Evolutionary conservation across 2,329 filamentous ascomycete genomes (phyloP).

Genomic region (Thielaviopsis punctulata): DNA sequence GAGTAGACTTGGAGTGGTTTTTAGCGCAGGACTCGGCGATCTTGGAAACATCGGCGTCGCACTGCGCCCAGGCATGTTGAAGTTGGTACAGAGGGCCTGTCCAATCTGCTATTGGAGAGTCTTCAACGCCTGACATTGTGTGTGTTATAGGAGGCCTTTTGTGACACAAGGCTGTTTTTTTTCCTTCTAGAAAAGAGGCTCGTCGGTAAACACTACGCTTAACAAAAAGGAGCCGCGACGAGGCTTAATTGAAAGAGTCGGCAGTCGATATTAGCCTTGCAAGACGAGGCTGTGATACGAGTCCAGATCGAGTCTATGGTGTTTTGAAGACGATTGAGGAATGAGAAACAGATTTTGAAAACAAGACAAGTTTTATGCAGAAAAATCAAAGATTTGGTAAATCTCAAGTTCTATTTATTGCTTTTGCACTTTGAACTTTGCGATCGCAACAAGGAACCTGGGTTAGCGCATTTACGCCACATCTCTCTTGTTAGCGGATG

Average conservation of each 20-base stretch:
- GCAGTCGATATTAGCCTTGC: not conserved
- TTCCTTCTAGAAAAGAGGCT: too few relatives aligned
- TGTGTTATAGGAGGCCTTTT: too few relatives aligned
- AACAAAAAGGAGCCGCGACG: not conserved
- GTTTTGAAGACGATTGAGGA: too few relatives aligned
- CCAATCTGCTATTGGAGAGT: slow-evolving; percentile 12
- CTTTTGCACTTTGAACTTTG: not conserved
- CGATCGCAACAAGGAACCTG: not conserved
- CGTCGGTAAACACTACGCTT: too few relatives aligned
- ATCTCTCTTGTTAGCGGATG: not conserved
- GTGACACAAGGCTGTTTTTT: too few relatives aligned
- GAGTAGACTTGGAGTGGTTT: slow-evolving; percentile 25
- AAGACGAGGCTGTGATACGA: not conserved
- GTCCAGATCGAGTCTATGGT: not conserved
- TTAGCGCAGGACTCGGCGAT: slow-evolving; percentile 27
- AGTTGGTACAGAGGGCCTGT: slow-evolving; percentile 10
- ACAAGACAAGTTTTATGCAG: not conserved
- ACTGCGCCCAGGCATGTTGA: slow-evolving; percentile 16
- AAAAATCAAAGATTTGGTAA: not conserved
- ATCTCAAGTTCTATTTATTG: not conserved
- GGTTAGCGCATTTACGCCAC: not conserved
- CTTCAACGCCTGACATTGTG: slow-evolving; percentile 1
- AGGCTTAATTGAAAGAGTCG: not conserved
- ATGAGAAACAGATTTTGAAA: not conserved
- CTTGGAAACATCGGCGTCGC: slow-evolving; percentile 24